Percentiles rank a stretch among this genome's conserved stretches.
These are phyloP conservation scores for Tuber melanosporum DNA, from an alignment of 495 filamentous ascomycete genomes.

Conservation along the genomic window DNA sequence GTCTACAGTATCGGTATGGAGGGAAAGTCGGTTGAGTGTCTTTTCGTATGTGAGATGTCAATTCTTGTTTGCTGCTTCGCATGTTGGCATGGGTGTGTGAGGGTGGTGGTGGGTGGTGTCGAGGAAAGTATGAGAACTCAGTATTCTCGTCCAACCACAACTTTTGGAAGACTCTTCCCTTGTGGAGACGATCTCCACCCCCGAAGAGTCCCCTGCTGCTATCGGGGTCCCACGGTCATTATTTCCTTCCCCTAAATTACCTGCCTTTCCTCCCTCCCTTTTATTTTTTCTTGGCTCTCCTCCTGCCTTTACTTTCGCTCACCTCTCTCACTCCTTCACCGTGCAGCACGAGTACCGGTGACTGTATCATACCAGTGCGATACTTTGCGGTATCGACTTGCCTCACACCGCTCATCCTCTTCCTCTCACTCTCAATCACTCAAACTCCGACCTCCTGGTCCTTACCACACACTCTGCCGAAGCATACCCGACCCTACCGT, in stretches of 20 bases:
- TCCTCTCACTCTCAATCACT: not conserved
- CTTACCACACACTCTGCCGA: not conserved
- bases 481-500: slow-evolving; percentile 1
- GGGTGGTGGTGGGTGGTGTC: not conserved
- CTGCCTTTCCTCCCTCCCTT: not conserved
- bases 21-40: not conserved
- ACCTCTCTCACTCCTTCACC: not conserved
- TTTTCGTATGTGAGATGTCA: not conserved
- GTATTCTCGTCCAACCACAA: not conserved
- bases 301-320: not conserved
- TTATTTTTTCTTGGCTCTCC: not conserved
- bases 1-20: not conserved
- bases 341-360: not conserved
- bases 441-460: not conserved
- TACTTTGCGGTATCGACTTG: not conserved
- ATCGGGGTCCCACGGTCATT: not conserved
- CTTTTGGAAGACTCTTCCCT: not conserved
- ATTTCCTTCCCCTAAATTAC: not conserved
- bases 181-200: not conserved
- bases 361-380: not conserved
- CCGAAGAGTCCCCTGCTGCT: not conserved
- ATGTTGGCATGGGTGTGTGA: not conserved
- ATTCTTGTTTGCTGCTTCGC: not conserved
- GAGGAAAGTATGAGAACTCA: not conserved
- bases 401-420: slow-evolving; percentile 7